phyloP scores from a whole-genome alignment of 2,329 filamentous ascomycete species.

The Aspergillus pseudoviridinutans region DNA sequence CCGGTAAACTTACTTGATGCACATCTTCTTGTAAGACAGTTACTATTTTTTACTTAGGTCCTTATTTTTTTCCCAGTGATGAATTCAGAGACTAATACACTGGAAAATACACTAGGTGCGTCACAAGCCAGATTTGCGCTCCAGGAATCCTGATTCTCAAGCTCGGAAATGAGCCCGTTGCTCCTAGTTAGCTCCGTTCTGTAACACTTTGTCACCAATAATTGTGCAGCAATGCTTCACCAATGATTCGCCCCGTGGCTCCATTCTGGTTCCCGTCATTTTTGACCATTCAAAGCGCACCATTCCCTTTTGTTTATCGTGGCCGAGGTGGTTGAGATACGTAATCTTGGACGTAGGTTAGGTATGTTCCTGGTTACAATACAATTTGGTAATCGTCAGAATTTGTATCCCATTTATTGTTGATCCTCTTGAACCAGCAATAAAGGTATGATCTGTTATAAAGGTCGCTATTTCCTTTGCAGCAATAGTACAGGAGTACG shows the following conservation, averaged over 20 bases:
- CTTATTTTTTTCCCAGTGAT: not conserved
- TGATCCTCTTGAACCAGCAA: not conserved
- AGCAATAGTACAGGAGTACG: not conserved
- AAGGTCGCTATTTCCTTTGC: not conserved
- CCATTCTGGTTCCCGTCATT: constrained; percentile 1
- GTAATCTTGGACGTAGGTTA: not conserved
- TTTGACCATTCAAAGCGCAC: constrained; percentile 6
- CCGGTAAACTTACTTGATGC: constrained; percentile 22
- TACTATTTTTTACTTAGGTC: not conserved
- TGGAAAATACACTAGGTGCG: not conserved
- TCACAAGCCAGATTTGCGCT: not conserved
- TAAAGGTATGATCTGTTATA: not conserved
- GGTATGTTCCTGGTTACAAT: not conserved
- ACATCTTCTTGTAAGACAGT: constrained; percentile 16
- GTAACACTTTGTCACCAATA: constrained; percentile 13
- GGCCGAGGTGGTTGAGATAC: not conserved
- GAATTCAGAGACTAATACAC: not conserved
- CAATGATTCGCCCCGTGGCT: constrained; percentile 8
- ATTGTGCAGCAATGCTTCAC: not conserved
- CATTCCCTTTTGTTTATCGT: not conserved
- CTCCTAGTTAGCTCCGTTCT: constrained; percentile 10
- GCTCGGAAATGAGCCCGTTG: constrained; percentile 10
- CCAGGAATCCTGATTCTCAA: constrained; percentile 6
- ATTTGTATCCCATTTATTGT: not conserved
- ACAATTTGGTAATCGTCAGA: not conserved